Evolutionary conservation across 768 basidiomycete species (phyloP), one percentile per base, ranked within the genome.

Genomic region (Lentinula lateritia): DNA sequence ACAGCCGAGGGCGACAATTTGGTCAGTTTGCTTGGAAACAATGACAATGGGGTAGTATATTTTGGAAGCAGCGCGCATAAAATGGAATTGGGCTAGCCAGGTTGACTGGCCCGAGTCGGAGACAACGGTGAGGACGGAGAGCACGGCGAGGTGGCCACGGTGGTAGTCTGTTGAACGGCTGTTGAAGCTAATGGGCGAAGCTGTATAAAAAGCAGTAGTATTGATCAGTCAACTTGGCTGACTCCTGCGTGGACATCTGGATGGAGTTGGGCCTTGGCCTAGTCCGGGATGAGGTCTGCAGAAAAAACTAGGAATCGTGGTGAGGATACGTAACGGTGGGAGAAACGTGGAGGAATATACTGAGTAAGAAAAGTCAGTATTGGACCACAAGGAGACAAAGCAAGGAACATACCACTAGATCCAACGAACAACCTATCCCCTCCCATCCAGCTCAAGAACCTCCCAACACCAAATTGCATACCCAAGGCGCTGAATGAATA

Each of bases 11-110:
- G 80, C 95, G 50, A 95, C 89, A 70, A 99, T 87, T 65, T 78
- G 76, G 77, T 96, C 93, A 1, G 86, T 82, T 13, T 78, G 70
- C 60, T 86, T 84, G 72, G 88, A 82, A 63, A 96, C 76, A 69
- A 98, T 87, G 71, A 95, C 95, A 68, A 98, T 74, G 53, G 87
- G 77, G 75, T 86, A 95, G 80, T 98, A 97, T 2, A 92, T 90
- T 48, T 74, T 67, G 1, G 82, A 78, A 6, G 76, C 70, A 34
- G 75, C 54, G 63, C 84, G 83, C 66, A 89, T 75, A 42, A 79
- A 76, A 35, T 84, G 72, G 73, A 90, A 94, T 39, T 91, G 90
- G 2, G 83, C 74, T 18, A 76, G 70, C 86, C 93, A 98, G 1
- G 87, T 83, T 0, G 75, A 74, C 42, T 84, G 78, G 32, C 92